A percentile compares a stretch with the other conserved stretches of the same genome.
phyloP scores from a whole-genome alignment of 139 green algal species.

The Micromonas commoda region DNA sequence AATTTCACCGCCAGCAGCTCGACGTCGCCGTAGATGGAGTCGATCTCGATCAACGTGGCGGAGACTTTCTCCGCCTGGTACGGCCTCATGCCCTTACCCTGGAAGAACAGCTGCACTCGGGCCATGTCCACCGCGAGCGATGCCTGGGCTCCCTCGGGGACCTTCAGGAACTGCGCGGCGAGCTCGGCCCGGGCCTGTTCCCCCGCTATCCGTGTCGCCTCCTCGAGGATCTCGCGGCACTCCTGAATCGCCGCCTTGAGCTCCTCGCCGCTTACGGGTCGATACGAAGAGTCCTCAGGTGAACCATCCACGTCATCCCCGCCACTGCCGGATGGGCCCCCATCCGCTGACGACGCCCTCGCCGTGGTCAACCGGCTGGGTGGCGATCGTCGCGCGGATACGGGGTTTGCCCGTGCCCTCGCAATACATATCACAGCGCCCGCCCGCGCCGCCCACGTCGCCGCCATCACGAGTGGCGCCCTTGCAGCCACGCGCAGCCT shows the following conservation, averaged over 20 bases:
- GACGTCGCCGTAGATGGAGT: conserved; percentile 4
- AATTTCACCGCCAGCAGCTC: conserved; percentile 7
- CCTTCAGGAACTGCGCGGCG: neutral
- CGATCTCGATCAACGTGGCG: neutral
- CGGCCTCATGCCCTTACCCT: neutral
- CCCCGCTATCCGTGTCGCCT: neutral
- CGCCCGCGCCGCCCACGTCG: no score
- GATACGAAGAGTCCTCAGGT: no score
- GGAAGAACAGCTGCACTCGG: conserved; percentile 8
- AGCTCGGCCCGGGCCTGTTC: neutral
- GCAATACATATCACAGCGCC: no score
- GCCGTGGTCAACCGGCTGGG: no score
- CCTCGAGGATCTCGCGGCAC: neutral
- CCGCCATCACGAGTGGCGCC: no score
- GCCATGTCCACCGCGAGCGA: neutral
- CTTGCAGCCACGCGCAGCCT: no score
- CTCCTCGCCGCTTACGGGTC: neutral
- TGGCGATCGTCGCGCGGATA: no score
- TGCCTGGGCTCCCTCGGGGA: neutral
- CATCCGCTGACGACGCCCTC: no score
- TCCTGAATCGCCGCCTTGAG: neutral
- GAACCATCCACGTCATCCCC: neutral
- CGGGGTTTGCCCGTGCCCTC: no score
- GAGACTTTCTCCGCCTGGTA: neutral
- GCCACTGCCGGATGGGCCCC: no score